Evolutionary conservation across 108 stramenopile genomes (phyloP).

Genomic region (Discostella pseudostelligera): DNA sequence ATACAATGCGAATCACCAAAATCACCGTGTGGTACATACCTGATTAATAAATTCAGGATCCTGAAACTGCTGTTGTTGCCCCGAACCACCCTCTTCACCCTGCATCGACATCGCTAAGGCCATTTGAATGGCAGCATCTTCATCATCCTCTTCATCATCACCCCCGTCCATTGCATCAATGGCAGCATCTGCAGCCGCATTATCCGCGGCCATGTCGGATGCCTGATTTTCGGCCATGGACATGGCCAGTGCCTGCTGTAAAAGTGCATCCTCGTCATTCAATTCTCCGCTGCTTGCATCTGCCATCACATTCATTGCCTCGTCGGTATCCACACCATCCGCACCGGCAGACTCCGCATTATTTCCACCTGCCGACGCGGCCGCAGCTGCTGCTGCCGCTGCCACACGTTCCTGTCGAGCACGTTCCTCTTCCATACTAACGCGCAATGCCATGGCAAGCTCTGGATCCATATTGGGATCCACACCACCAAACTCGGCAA

Average conservation of each 20-base stretch:
- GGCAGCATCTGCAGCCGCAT: constrained; percentile 31
- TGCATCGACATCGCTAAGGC: constrained; percentile 91
- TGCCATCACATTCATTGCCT: constrained; percentile 35
- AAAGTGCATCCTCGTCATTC: constrained; percentile 85
- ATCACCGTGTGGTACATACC: constrained; percentile 8
- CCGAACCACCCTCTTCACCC: constrained; percentile 32
- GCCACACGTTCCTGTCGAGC: constrained; percentile 68
- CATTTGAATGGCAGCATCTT: constrained; percentile 88
- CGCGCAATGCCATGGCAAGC: constrained; percentile 96
- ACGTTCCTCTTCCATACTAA: constrained; percentile 97
- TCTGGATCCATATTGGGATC: constrained; percentile 99
- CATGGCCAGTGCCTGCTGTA: constrained; percentile 97
- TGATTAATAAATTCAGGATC: constrained; percentile 74
- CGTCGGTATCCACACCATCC: too few species aligned
- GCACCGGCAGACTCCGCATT: constrained; percentile 40
- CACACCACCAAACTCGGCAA: constrained; percentile 91
- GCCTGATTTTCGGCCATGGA: constrained; percentile 90
- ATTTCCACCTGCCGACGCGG: constrained; percentile 50
- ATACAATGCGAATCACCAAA: too few species aligned
- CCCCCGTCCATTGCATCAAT: constrained; percentile 35
- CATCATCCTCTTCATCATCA: constrained; percentile 62
- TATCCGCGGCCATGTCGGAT: constrained; percentile 16
- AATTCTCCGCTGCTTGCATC: constrained; percentile 47
- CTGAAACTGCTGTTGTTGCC: constrained; percentile 55
- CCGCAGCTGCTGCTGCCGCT: constrained; percentile 56